Percentiles rank a stretch among this genome's conserved stretches.
Evolutionary conservation across 2,329 filamentous ascomycete genomes (phyloP).

Genomic region (Aspergillus sp.): DNA sequence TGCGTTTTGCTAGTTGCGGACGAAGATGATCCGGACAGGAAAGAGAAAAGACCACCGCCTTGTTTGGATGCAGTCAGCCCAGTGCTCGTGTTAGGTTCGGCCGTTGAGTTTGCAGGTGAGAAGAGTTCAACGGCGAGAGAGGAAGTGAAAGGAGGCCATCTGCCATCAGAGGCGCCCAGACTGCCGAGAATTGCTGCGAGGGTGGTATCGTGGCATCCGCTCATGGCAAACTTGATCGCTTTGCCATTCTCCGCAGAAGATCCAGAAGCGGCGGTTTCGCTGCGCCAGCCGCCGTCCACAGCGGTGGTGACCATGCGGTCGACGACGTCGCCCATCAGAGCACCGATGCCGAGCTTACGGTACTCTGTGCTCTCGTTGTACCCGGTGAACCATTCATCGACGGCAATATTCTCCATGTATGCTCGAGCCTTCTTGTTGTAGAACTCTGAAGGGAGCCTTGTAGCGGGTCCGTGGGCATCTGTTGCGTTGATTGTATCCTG

Average conservation of each 20-base stretch:
- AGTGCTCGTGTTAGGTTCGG: slow-evolving; percentile 8
- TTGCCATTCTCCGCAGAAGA: slow-evolving; percentile 34
- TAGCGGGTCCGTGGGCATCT: slow-evolving; percentile 76
- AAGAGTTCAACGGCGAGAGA: slow-evolving; percentile 92
- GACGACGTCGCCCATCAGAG: slow-evolving; percentile 79
- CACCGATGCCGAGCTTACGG: slow-evolving; percentile 83
- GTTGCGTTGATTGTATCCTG: slow-evolving; percentile 94
- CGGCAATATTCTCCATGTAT: slow-evolving; percentile 70
- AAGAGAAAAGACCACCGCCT: slow-evolving; percentile 33
- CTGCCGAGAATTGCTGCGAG: slow-evolving; percentile 75
- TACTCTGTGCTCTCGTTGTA: slow-evolving; percentile 85
- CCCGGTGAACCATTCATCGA: slow-evolving; percentile 91
- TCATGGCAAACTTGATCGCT: slow-evolving; percentile 70
- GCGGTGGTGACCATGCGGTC: slow-evolving; percentile 67
- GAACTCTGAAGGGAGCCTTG: slow-evolving; percentile 78
- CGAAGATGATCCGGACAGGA: slow-evolving; percentile 25
- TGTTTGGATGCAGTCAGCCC: slow-evolving; percentile 23
- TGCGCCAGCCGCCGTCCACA: slow-evolving; percentile 57
- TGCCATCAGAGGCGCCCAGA: slow-evolving; percentile 72
- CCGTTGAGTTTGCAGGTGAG: slow-evolving; percentile 36
- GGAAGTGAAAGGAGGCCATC: slow-evolving; percentile 92
- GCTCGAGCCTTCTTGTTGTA: slow-evolving; percentile 72
- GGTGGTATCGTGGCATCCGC: slow-evolving; percentile 91
- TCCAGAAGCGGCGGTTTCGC: slow-evolving; percentile 53
- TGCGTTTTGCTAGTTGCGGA: slow-evolving; percentile 13